These are phyloP conservation scores for Pseudonitzschia multistriata DNA, from an alignment of 108 stramenopile genomes.

Conservation along the genomic window DNA sequence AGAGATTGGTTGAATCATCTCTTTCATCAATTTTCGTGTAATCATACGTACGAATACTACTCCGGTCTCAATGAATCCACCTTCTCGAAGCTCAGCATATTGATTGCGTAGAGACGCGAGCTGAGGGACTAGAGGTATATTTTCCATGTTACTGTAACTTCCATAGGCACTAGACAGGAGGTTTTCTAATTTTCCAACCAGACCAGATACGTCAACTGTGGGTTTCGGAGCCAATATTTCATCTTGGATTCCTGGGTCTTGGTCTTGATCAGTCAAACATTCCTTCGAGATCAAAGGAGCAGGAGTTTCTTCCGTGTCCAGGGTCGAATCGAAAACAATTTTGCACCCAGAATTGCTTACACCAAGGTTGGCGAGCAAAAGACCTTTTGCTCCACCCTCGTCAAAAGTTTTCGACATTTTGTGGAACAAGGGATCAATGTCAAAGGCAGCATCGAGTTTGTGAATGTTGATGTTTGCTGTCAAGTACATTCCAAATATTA, in stretches of 20 bases:
- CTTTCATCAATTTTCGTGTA: neutral
- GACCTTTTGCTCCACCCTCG: constrained; percentile 96
- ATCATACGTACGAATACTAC: constrained; percentile 20
- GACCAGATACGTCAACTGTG: constrained; percentile 62
- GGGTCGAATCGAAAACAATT: constrained; percentile 88
- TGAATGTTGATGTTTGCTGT: constrained; percentile 86
- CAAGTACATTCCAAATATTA: neutral
- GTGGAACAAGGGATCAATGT: constrained; percentile 96
- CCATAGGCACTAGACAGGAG: constrained; percentile 26
- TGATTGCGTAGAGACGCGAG: constrained; percentile 63
- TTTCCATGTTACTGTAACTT: constrained; percentile 23
- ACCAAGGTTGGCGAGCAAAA: constrained; percentile 91
- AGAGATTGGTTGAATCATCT: neutral
- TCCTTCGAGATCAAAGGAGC: no score
- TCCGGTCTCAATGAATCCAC: constrained; percentile 54
- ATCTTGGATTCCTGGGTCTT: constrained; percentile 14
- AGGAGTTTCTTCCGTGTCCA: constrained; percentile 18
- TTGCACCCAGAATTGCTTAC: constrained; percentile 81
- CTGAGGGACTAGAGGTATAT: constrained; percentile 78
- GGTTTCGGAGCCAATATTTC: constrained; percentile 13
- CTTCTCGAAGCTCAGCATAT: constrained; percentile 50
- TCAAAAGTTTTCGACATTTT: constrained; percentile 98
- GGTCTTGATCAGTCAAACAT: neutral
- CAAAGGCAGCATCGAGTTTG: constrained; percentile 92
- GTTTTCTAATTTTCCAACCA: constrained; percentile 43